A percentile compares a stretch with the other conserved stretches of the same genome.
phyloP scores from a whole-genome alignment of 257 asterid genomes.

The Gentiana dahurica region DNA sequence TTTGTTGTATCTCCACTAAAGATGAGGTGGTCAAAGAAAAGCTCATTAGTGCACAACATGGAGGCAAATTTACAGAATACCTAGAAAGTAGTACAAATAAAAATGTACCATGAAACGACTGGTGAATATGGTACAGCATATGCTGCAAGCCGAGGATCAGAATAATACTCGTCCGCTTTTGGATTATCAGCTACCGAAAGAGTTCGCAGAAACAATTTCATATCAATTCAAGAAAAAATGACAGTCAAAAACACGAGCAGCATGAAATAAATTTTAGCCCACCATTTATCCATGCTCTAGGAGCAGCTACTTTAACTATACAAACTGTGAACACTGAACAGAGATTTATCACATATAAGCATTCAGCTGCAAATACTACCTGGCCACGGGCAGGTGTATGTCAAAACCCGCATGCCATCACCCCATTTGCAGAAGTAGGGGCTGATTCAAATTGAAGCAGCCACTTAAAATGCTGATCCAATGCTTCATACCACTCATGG shows the following conservation, averaged over 20 bases:
- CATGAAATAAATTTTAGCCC: neutral
- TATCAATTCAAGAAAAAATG: neutral
- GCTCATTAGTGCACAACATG: slow-evolving; percentile 19
- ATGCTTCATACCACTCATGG: slow-evolving; percentile 73
- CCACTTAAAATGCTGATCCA: slow-evolving; percentile 95
- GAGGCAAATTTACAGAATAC: slow-evolving; percentile 5
- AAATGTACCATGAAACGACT: slow-evolving; percentile 51
- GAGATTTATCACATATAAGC: neutral
- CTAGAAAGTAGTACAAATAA: slow-evolving; percentile 11
- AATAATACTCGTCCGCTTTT: slow-evolving; percentile 86
- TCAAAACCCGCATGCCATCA: slow-evolving; percentile 87
- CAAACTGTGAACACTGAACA: slow-evolving; percentile 3
- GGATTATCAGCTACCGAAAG: slow-evolving; percentile 80
- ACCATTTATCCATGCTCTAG: too few relatives aligned
- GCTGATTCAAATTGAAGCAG: slow-evolving; percentile 85
- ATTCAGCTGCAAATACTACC: slow-evolving; percentile 31
- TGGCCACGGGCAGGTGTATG: slow-evolving; percentile 99
- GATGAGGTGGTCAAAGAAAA: slow-evolving; percentile 35
- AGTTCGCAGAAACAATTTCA: slow-evolving; percentile 6
- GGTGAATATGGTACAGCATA: slow-evolving; percentile 93
- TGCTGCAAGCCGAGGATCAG: slow-evolving; percentile 95
- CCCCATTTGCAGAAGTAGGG: slow-evolving; percentile 99
- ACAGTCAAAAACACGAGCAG: neutral
- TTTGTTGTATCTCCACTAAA: slow-evolving; percentile 49
- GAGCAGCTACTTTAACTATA: neutral